These are phyloP conservation scores for Laetiporus sulphureus DNA, from an alignment of 1,284 basidiomycete genomes.

Conservation along the genomic window DNA sequence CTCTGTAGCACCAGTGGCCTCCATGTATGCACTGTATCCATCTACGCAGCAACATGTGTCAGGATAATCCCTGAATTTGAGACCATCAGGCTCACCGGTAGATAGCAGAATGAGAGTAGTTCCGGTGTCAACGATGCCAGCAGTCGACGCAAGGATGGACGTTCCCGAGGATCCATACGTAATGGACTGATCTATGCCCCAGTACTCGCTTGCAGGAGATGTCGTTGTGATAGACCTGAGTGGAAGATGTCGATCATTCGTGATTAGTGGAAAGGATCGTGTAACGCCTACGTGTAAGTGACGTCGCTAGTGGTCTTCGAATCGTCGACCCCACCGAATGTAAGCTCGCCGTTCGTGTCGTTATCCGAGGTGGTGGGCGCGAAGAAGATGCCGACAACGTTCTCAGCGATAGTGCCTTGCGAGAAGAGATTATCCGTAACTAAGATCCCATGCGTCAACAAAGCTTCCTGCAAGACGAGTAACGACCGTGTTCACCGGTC, in stretches of 20 bases:
- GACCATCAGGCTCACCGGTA: constrained; percentile 16
- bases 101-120: constrained; percentile 34
- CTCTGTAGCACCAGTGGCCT: constrained; percentile 29
- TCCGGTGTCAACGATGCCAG: constrained; percentile 63
- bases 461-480: neutral
- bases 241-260: constrained; percentile 30
- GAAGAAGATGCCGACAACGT: constrained; percentile 45
- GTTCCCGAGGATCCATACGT: constrained; percentile 37
- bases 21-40: constrained; percentile 27
- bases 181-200: constrained; percentile 58
- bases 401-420: constrained; percentile 34
- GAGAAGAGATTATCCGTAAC: constrained; percentile 31
- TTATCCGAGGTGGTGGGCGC: constrained; percentile 30
- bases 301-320: constrained; percentile 38
- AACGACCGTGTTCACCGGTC: constrained; percentile 16
- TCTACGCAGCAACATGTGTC: constrained; percentile 14
- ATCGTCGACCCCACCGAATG: constrained; percentile 42
- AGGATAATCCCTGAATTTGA: neutral
- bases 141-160: constrained; percentile 37
- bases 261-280: neutral
- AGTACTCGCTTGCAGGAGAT: constrained; percentile 43
- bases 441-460: constrained; percentile 2
- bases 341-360: constrained; percentile 37
- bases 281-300: constrained; percentile 23
- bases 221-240: constrained; percentile 40